Conservation (phyloP, 1,139 yeast species). For the Geotrichum australiense region DNA sequence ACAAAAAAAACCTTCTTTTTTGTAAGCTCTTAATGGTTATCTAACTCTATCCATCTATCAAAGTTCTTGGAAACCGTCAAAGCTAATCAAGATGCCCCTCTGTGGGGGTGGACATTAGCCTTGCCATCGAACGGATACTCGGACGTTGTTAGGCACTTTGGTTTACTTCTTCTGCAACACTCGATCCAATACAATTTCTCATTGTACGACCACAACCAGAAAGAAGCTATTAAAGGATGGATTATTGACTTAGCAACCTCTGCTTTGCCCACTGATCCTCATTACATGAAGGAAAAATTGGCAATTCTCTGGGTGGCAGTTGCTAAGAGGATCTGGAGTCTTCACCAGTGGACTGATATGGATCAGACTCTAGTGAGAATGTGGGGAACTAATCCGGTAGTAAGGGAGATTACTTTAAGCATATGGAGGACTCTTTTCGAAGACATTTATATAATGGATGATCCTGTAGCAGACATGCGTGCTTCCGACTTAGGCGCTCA, state of each 20-base stretch:
- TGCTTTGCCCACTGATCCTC: slow-evolving; percentile 64
- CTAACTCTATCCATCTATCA: slow-evolving; percentile 22
- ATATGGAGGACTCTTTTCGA: slow-evolving; percentile 84
- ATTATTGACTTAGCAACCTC: slow-evolving; percentile 66
- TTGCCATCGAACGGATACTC: slow-evolving; percentile 54
- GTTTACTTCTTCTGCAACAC: slow-evolving; percentile 69
- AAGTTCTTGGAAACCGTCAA: slow-evolving; percentile 68
- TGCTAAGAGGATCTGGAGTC: slow-evolving; percentile 93
- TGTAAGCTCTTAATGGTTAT: not conserved
- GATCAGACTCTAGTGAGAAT: slow-evolving; percentile 65
- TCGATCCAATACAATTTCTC: slow-evolving; percentile 55
- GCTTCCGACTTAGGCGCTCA: slow-evolving; percentile 72
- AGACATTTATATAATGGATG: slow-evolving; percentile 88
- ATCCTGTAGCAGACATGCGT: slow-evolving; percentile 79
- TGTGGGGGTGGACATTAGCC: slow-evolving; percentile 88
- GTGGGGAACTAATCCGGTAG: slow-evolving; percentile 58
- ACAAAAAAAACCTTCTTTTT: not conserved
- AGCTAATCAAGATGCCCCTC: slow-evolving; percentile 74
- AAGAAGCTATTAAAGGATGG: slow-evolving; percentile 73
- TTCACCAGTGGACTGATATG: slow-evolving; percentile 86
- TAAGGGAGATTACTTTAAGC: slow-evolving; percentile 69
- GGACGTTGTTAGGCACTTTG: slow-evolving; percentile 81
- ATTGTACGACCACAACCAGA: slow-evolving; percentile 55
- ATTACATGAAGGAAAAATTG: slow-evolving; percentile 80
- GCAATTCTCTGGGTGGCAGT: slow-evolving; percentile 89